A percentile compares a stretch with the other conserved stretches of the same genome.
These are phyloP conservation scores for Ligustrum vulgare DNA, from an alignment of 257 asterid species.

Conservation along the genomic window DNA sequence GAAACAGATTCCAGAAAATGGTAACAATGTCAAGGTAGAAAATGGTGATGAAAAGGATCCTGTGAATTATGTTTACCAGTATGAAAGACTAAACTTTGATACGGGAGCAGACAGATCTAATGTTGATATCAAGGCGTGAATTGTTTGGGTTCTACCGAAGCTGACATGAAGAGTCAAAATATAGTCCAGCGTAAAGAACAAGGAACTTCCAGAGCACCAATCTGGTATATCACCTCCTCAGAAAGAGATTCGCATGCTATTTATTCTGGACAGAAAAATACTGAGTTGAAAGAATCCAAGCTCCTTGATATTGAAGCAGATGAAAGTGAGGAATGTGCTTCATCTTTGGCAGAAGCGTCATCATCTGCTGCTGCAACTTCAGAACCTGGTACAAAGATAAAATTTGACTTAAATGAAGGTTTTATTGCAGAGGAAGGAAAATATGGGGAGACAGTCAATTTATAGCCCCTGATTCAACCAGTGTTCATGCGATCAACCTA, in stretches of 20 bases:
- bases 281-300: conserved; percentile 26
- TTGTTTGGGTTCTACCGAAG: conserved; percentile 9
- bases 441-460: conserved; percentile 32
- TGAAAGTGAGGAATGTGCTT: conserved; percentile 6
- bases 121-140: conserved; percentile 15
- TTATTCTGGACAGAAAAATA: conserved; percentile 23
- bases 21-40: conserved; percentile 11
- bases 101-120: conserved; percentile 1
- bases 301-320: conserved; percentile 26
- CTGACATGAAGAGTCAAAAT: conserved; percentile 11
- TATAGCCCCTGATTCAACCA: conserved; percentile 26
- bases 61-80: conserved; percentile 1
- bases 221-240: conserved; percentile 10
- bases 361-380: conserved; percentile 22
- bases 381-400: conserved; percentile 31
- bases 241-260: conserved; percentile 14
- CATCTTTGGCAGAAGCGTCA: conserved; percentile 21
- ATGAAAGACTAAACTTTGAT: conserved; percentile 9
- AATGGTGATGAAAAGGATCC: conserved; percentile 23
- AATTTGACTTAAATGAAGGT: conserved; percentile 55
- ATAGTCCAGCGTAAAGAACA: conserved; percentile 12
- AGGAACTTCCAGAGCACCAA: neutral
- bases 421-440: conserved; percentile 40
- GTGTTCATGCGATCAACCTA: conserved; percentile 37
- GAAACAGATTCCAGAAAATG: conserved; percentile 16